phyloP scores from a whole-genome alignment of 768 basidiomycete species.

The Trametes villosa region DNA sequence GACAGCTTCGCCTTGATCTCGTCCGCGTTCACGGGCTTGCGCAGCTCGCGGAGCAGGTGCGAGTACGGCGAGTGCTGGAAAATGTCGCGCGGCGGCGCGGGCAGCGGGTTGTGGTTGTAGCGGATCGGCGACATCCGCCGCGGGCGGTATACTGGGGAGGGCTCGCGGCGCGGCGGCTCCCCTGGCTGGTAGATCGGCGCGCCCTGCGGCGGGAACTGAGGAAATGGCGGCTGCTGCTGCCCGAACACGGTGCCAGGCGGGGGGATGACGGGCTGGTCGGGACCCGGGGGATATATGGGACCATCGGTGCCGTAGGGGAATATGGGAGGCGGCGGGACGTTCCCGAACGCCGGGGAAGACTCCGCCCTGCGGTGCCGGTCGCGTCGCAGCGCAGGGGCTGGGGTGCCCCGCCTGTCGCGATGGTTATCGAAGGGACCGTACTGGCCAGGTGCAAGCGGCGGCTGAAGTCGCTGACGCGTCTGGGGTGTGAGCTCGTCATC shows the following conservation, averaged over 20 bases:
- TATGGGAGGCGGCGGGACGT: background rate
- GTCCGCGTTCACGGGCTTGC: slow-evolving; percentile 22
- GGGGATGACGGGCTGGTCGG: slow-evolving; percentile 3
- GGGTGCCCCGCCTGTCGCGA: slow-evolving; percentile 8
- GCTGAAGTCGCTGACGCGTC: slow-evolving; percentile 15
- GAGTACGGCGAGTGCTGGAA: slow-evolving; percentile 63
- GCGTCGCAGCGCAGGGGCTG: slow-evolving; percentile 13
- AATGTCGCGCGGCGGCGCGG: slow-evolving; percentile 61
- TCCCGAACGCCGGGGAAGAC: slow-evolving; percentile 11
- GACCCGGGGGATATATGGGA: too few species aligned
- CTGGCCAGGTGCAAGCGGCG: slow-evolving; percentile 26
- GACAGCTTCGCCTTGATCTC: slow-evolving; percentile 38
- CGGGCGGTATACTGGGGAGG: slow-evolving; percentile 9
- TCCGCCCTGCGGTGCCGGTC: slow-evolving; percentile 15
- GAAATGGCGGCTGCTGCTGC: slow-evolving; percentile 3
- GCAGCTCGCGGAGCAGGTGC: slow-evolving; percentile 52
- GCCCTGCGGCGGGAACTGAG: background rate
- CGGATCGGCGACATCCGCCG: slow-evolving; percentile 19
- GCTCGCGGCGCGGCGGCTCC: background rate
- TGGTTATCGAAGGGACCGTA: slow-evolving; percentile 24
- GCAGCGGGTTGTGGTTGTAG: slow-evolving; percentile 57
- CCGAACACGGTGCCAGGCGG: background rate
- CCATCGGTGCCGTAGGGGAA: too few species aligned
- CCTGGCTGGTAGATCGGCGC: background rate
- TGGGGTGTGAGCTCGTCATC: slow-evolving; percentile 12